Evolutionary conservation across 116 monocot species (phyloP).

Genomic region (Papilionanthe hybrid): DNA sequence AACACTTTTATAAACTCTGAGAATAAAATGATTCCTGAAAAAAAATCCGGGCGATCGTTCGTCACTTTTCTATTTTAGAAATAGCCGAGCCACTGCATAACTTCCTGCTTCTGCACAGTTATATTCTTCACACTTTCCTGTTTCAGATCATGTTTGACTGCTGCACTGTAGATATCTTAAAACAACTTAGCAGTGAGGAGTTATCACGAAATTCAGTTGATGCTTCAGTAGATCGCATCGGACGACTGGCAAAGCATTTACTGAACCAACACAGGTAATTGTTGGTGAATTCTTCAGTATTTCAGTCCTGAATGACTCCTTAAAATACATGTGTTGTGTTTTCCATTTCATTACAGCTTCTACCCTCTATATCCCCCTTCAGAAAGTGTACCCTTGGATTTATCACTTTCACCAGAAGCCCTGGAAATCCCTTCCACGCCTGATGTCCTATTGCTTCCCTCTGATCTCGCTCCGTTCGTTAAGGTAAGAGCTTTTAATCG

Average conservation of each 20-base stretch:
- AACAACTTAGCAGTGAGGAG: constrained; percentile 91
- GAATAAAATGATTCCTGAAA: no score
- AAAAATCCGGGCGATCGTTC: no score
- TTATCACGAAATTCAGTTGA: constrained; percentile 60
- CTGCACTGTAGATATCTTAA: constrained; percentile 76
- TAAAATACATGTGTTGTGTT: not conserved
- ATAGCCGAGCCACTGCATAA: not conserved
- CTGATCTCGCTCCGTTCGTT: constrained; percentile 85
- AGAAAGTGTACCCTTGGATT: constrained; percentile 62
- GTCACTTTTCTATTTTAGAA: not conserved
- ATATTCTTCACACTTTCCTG: not conserved
- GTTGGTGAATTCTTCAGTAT: not conserved
- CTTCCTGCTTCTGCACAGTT: not conserved
- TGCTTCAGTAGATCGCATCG: constrained; percentile 55
- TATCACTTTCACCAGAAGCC: constrained; percentile 79
- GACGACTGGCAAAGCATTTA: constrained; percentile 69
- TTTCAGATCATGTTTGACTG: constrained; percentile 75
- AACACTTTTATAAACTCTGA: no score
- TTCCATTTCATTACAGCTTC: constrained; percentile 43
- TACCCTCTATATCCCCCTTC: constrained; percentile 90
- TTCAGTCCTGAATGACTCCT: not conserved
- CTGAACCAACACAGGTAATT: constrained; percentile 67
- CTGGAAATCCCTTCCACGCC: constrained; percentile 54
- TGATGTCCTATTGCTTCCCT: constrained; percentile 76
- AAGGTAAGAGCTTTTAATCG: constrained; percentile 40